Conservation (phyloP, 768 basidiomycete species). For the Lentinula aciculospora region DNA sequence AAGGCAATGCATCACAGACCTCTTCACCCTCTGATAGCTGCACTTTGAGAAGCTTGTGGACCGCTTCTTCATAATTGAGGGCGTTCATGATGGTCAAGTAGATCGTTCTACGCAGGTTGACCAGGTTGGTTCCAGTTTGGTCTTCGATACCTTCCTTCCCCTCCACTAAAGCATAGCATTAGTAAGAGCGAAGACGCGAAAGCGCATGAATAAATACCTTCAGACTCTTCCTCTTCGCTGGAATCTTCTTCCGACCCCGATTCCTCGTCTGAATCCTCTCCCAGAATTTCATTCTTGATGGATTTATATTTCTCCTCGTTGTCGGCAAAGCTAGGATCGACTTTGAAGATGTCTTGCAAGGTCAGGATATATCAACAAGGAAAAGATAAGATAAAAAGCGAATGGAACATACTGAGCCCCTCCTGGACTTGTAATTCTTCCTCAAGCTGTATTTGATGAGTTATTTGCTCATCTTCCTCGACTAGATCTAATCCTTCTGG, state of each 20-base stretch:
- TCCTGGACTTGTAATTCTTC: conserved; percentile 94
- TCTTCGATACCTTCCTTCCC: conserved; percentile 91
- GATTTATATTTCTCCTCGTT: conserved; percentile 92
- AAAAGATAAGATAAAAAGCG: background rate
- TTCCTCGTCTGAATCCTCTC: conserved; percentile 76
- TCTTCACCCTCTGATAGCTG: conserved; percentile 91
- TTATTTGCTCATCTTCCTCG: conserved; percentile 97
- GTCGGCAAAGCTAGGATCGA: conserved; percentile 79
- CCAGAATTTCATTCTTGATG: conserved; percentile 92
- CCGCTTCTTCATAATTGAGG: conserved; percentile 96
- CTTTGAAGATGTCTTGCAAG: conserved; percentile 84
- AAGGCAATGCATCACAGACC: conserved; percentile 39
- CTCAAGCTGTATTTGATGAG: conserved; percentile 87
- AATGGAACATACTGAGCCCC: conserved; percentile 68
- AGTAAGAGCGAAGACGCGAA: background rate
- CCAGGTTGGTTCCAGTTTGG: conserved; percentile 90
- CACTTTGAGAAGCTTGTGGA: conserved; percentile 94
- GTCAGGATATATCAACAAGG: conserved; percentile 8
- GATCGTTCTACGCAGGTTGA: conserved; percentile 90
- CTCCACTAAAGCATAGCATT: conserved; percentile 37
- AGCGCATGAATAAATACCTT: conserved; percentile 21
- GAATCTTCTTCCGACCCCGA: conserved; percentile 63
- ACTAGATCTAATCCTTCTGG: conserved; percentile 95
- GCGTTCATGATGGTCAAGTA: conserved; percentile 99
- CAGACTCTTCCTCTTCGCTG: conserved; percentile 56